Evolutionary conservation across 2,329 filamentous ascomycete genomes (phyloP), one percentile per base, ranked within the genome.

Genomic region (Botrytis elliptica): DNA sequence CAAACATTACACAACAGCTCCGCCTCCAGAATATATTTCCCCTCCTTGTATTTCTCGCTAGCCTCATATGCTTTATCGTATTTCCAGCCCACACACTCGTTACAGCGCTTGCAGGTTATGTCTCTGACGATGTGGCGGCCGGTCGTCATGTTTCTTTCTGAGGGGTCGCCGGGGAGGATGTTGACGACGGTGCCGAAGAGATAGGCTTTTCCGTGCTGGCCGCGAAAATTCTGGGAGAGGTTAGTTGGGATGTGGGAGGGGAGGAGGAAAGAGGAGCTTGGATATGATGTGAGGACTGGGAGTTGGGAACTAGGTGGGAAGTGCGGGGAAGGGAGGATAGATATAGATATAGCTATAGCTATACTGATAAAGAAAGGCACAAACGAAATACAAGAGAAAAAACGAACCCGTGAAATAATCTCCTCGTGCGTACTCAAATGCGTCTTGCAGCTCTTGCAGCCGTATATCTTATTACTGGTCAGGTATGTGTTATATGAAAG

Each of bases 31-130:
- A 99, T 99, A 82, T 93, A 98, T 85, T 98, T 99, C 73, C 94
- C 95, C 86, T 99, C 96, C 86, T 99, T 99, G 85, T 99, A 99
- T 85, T 97, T 97, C 88, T 99, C 95, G 77, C 88, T 91, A 49
- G 86, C 84, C 85, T 99, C 96, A 82, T 93, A 98, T 1, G 96
- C 96, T 85, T 97, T 97, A 84, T 99, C 96, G 82, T 99, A 99
- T 83, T 97, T 98, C 96, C 96, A 99, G 52, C 96, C 96, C 71
- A 99, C 96, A 44, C 92, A 92, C 83, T 95, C 92, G 81, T 92
- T 92, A 88, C 96, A 99, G 83, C 97, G 93, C 74, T 92, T 89
- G 85, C 96, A 99, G 74, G 87, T 87, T 79, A 99, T 98, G 82
- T 99, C 96, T 74, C 96, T 91, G 66, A 99, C 96, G 73, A 98